phyloP scores from a whole-genome alignment of 2,329 filamentous ascomycete genomes.

The Ophiognomonia clavigignenti-juglandacearum region DNA sequence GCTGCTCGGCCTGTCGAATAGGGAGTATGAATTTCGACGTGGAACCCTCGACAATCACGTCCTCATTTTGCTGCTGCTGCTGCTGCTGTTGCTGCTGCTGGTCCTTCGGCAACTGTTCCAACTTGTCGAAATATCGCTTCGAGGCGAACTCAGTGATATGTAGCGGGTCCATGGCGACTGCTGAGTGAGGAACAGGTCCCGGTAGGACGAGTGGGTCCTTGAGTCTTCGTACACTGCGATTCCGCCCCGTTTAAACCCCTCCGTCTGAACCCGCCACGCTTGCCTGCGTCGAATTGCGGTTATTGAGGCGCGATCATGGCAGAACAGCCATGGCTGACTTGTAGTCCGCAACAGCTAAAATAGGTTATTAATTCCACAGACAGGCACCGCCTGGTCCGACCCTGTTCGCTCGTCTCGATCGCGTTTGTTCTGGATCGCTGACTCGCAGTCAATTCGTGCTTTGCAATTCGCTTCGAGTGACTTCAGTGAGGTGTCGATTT shows the following conservation, averaged over 20 bases:
- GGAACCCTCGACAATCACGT: conserved; percentile 21
- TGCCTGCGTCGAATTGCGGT: conserved; percentile 11
- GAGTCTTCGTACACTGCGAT: conserved; percentile 12
- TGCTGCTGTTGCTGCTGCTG: conserved; percentile 36
- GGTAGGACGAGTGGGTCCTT: background rate
- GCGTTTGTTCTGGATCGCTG: no score
- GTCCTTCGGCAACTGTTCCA: conserved; percentile 49
- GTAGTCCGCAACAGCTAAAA: conserved; percentile 4
- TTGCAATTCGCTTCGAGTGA: background rate
- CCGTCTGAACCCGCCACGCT: conserved; percentile 5
- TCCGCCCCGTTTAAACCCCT: conserved; percentile 15
- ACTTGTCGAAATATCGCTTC: conserved; percentile 58
- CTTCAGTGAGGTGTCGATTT: background rate
- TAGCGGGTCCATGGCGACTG: conserved; percentile 51
- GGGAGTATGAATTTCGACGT: conserved; percentile 26
- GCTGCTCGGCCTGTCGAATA: conserved; percentile 20
- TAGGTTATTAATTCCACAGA: background rate
- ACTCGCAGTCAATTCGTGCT: background rate
- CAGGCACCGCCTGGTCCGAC: background rate
- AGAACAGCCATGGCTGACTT: conserved; percentile 31
- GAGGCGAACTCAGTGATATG: conserved; percentile 65
- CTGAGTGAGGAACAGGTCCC: conserved; percentile 1
- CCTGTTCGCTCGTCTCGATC: background rate
- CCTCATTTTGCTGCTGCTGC: conserved; percentile 29
- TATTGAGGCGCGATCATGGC: conserved; percentile 22